Evolutionary conservation across 2,329 filamentous ascomycete species (phyloP).

Genomic region (Orbilia javanica): DNA sequence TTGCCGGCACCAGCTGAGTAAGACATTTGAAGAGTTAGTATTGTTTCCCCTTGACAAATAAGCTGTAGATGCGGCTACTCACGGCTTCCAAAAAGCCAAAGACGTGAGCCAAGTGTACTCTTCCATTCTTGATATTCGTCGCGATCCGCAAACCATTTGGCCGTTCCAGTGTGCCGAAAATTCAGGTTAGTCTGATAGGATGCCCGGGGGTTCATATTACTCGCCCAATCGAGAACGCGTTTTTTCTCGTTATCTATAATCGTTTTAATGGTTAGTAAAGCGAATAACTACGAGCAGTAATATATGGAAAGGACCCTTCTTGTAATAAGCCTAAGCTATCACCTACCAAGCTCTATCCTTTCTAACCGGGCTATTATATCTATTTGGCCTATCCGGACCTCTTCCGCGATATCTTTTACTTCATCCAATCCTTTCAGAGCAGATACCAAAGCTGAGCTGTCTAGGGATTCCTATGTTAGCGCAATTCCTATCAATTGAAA

Average conservation of each 20-base stretch:
- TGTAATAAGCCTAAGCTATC: too few species aligned
- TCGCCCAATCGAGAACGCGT: not conserved
- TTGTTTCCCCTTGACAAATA: too few species aligned
- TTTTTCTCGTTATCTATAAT: not conserved
- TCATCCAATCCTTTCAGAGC: not conserved
- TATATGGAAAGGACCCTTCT: too few species aligned
- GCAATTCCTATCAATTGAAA: not conserved
- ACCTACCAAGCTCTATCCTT: not conserved
- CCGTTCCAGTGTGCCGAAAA: constrained; percentile 1
- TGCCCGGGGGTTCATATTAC: not conserved
- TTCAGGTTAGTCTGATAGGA: not conserved
- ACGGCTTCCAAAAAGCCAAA: constrained; percentile 13
- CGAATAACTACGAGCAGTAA: not conserved
- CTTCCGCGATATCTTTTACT: not conserved
- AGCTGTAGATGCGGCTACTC: not conserved
- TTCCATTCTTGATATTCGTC: not conserved
- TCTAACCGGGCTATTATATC: not conserved
- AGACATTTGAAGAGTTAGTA: not conserved
- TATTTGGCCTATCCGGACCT: not conserved
- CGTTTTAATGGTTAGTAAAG: not conserved
- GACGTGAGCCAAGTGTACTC: not conserved
- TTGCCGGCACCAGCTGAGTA: constrained; percentile 5
- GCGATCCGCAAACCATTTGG: not conserved
- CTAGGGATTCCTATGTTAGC: too few species aligned
- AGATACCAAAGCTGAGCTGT: not conserved